A percentile compares a stretch with the other conserved stretches of the same genome.
Evolutionary conservation across 1,284 basidiomycete species (phyloP).

Genomic region (Kwoniella shivajii): DNA sequence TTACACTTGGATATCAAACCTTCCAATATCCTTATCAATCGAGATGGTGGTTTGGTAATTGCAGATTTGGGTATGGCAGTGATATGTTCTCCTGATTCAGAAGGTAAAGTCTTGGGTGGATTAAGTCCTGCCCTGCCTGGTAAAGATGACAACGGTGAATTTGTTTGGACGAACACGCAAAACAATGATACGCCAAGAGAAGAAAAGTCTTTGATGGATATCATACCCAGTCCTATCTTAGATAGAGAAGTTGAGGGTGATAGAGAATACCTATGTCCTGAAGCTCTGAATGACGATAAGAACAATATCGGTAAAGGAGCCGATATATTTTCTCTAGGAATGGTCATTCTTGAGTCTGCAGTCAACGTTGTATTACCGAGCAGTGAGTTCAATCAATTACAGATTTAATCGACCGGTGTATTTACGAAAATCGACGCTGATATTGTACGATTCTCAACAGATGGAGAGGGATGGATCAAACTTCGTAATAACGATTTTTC

Average conservation of each 20-base stretch:
- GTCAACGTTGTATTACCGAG: constrained; percentile 93
- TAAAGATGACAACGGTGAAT: constrained; percentile 31
- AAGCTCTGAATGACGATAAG: constrained; percentile 76
- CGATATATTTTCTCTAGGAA: constrained; percentile 93
- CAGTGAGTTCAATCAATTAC: constrained; percentile 64
- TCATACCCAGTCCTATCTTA: constrained; percentile 33
- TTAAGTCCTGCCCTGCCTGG: constrained; percentile 60
- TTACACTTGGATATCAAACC: constrained; percentile 86
- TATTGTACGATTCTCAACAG: too few relatives aligned
- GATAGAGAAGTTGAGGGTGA: constrained; percentile 77
- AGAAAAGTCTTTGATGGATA: constrained; percentile 5
- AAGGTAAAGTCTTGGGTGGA: constrained; percentile 16
- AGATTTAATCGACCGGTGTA: neutral
- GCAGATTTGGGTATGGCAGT: constrained; percentile 95
- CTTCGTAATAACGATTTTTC: constrained; percentile 88
- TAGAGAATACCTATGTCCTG: constrained; percentile 93
- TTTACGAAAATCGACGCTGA: too few relatives aligned
- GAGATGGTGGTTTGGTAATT: constrained; percentile 86
- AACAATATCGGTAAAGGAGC: constrained; percentile 72
- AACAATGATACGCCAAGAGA: neutral
- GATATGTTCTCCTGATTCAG: constrained; percentile 47
- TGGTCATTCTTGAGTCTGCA: constrained; percentile 90
- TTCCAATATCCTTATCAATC: constrained; percentile 89
- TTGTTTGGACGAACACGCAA: constrained; percentile 25
- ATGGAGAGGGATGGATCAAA: constrained; percentile 82